Base-by-base conservation (phyloP, 164 flowering plant species). In the Malania oleifera region DNA sequence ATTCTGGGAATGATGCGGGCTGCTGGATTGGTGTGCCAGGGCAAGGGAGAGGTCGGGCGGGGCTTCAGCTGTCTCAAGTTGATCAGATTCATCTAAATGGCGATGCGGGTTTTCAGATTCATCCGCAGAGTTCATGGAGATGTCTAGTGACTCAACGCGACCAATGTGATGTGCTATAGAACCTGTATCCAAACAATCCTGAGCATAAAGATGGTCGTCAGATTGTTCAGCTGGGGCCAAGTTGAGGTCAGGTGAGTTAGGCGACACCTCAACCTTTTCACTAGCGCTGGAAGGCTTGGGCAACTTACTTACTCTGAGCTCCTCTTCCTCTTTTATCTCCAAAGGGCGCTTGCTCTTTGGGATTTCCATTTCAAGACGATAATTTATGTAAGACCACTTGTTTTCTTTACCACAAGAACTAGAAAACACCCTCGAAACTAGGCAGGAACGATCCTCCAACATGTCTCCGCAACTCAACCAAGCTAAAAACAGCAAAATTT, bases 391-490 rank as follows among this genome's bases (percentile, higher is more conserved):
- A 60, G 67, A 1, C 83, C 81, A 76, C 57, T 68, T 63, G 58
- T 51, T 52, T 52, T 76, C 78, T 18, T 54, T 57, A 44, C 75
- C 74, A 68, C 75, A 70, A 51, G 80, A 62, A 62, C 68, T 57
- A 0, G 70, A 51, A 53, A 73, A 72, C 45, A 62, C 59, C 61
- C 80, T 57, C 0, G 80, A 66, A n/a, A 67, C 65, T 67, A 80
- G 52, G 62, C 74, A 75, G 67, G 77, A 66, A 25, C 77, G 70
- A 28, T 67, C 77, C 61, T 82, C 84, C 71, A 82, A 74, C 87
- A 82, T 82, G 59, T 66, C 80, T 67, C 54, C 1, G 46, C 24
- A 39, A 39, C 24, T 56, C 46, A 43, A 25, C 27, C 29, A 54
- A 54, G 20, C 6, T 19, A 51, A 61, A 54, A 35, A 9, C 19